Evolutionary conservation across 1,284 basidiomycete species (phyloP).

Genomic region (Pisolithus thermaeus): DNA sequence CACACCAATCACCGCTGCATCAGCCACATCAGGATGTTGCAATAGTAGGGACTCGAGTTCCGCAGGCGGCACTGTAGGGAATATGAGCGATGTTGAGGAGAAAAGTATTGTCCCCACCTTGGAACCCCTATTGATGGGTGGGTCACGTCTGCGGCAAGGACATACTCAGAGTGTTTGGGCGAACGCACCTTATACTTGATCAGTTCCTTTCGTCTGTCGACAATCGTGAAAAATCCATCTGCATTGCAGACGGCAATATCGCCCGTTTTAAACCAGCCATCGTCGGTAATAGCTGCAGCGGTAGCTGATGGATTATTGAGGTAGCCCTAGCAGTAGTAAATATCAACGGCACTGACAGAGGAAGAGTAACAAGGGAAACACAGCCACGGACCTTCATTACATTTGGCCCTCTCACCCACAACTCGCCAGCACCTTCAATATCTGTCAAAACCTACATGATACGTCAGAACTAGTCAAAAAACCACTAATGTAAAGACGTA

Average conservation of each 20-base stretch:
- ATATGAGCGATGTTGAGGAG: neutral
- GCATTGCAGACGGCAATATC: slow-evolving; percentile 61
- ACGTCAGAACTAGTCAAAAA: neutral
- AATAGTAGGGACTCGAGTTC: slow-evolving; percentile 75
- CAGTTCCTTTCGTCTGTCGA: slow-evolving; percentile 73
- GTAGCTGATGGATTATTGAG: slow-evolving; percentile 66
- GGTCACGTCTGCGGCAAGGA: neutral
- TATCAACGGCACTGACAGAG: too few relatives aligned
- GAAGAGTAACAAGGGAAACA: neutral
- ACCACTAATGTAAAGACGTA: slow-evolving; percentile 9
- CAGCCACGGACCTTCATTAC: slow-evolving; percentile 62
- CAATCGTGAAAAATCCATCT: slow-evolving; percentile 62
- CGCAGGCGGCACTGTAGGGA: slow-evolving; percentile 65
- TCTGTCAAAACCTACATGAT: slow-evolving; percentile 18
- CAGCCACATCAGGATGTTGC: slow-evolving; percentile 64
- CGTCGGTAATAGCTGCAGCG: slow-evolving; percentile 55
- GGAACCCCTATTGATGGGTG: slow-evolving; percentile 42
- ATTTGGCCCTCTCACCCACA: slow-evolving; percentile 74
- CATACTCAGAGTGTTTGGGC: neutral
- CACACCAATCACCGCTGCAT: slow-evolving; percentile 71
- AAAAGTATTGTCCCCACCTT: slow-evolving; percentile 33
- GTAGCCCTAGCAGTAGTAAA: slow-evolving; percentile 32
- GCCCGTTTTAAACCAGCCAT: slow-evolving; percentile 83
- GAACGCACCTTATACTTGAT: slow-evolving; percentile 72
- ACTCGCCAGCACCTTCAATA: slow-evolving; percentile 50